Conservation (phyloP, 2,329 filamentous ascomycete species). For the Colletotrichum graminicola region DNA sequence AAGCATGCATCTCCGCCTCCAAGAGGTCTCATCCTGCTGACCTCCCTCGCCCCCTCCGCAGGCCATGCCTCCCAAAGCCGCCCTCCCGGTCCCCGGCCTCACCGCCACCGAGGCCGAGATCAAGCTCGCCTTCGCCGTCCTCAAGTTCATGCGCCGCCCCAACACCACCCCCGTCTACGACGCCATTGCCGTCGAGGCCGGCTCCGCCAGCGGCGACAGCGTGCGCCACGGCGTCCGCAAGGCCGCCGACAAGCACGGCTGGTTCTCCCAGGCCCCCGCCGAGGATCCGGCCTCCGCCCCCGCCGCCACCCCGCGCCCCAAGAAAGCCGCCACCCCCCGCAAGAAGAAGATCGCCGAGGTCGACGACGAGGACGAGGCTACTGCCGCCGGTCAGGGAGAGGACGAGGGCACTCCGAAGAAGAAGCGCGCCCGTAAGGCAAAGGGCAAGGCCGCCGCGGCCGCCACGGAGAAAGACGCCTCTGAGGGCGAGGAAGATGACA, state of each 20-base stretch:
- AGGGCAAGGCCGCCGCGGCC: background rate
- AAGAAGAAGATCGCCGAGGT: slow-evolving; percentile 31
- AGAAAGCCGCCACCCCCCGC: slow-evolving; percentile 22
- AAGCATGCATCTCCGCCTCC: background rate
- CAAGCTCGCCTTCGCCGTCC: slow-evolving; percentile 20
- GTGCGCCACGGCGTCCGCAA: slow-evolving; percentile 11
- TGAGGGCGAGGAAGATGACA: background rate
- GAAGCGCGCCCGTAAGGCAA: slow-evolving; percentile 34
- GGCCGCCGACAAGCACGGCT: slow-evolving; percentile 21
- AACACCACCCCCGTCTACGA: slow-evolving; percentile 2
- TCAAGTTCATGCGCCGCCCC: slow-evolving; percentile 19
- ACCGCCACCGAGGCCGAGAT: slow-evolving; percentile 24
- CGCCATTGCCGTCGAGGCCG: slow-evolving; percentile 13
- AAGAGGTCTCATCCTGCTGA: background rate
- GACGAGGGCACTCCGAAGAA: slow-evolving; percentile 21
- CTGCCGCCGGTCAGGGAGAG: background rate
- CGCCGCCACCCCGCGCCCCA: slow-evolving; percentile 9
- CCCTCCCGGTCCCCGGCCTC: background rate
- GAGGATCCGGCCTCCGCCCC: background rate
- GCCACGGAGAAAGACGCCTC: background rate
- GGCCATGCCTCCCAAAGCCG: slow-evolving; percentile 28
- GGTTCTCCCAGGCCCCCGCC: slow-evolving; percentile 9
- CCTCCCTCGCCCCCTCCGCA: background rate
- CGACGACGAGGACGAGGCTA: background rate
- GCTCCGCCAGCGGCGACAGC: slow-evolving; percentile 26